Evolutionary conservation across 345 rosid genomes (phyloP), one percentile per base, ranked within the genome.

Genomic region (Turnera subulata): DNA sequence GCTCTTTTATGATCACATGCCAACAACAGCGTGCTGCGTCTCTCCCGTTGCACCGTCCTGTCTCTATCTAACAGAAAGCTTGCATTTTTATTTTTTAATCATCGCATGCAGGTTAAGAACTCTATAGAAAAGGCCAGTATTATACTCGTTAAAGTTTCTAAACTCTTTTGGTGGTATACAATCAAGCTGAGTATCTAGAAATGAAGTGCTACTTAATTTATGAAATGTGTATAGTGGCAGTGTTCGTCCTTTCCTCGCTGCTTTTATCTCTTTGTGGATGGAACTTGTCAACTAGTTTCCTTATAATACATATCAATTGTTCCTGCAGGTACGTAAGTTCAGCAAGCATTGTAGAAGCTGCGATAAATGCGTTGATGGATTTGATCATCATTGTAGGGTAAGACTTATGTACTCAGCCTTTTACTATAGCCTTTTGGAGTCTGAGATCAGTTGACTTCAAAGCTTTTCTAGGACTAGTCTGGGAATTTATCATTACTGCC

Each of bases 311-410:
- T 44, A n/a, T 26, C 24, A 21, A 44, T 56, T 43, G 23, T 22
- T 57, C 43, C 18, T 49, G 25, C 70, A 89, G 98, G 98, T 92
- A 50, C 79, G 84, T 29, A 84, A 84, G 72, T 84, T 86, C 61
- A 92, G 98, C 85, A 92, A 89, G 78, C 96, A 92, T 72, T 92
- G 98, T 75, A 73, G 98, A 78, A 89, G 91, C 63, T 92, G 98
- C 61, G 84, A 82, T 74, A 92, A 92, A 64, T 92, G 98, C 50
- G 88, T 92, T 46, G 96, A 89, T 77, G 95, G 93, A 70, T 89
- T 92, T 80, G 98, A 92, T 76, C 98, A 92, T 70, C 96, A 92
- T 73, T 92, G 98, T 61, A 86, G 93, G 69, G 96, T 92, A 72
- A 76, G 89, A 63, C 54, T 46, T 44, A 45, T 32, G 53, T 11